These are phyloP conservation scores for Leucocoprinus sp. DNA, from an alignment of 768 basidiomycete species.

Conservation along the genomic window DNA sequence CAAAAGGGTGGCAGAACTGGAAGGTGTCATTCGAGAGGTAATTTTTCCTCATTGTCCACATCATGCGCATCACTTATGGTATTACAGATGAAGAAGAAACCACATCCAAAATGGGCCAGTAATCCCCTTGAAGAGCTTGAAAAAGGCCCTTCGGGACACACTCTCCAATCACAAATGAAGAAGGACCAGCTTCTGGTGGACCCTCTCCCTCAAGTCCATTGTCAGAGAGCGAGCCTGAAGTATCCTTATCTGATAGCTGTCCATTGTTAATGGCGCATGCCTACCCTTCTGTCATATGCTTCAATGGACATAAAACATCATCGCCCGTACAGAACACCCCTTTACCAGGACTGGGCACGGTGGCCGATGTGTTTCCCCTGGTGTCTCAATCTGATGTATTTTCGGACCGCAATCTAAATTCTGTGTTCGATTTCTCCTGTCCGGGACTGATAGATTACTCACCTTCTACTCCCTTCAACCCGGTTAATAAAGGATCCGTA, in stretches of 20 bases:
- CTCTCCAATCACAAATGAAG: slow-evolving; percentile 14
- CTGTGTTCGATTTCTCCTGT: slow-evolving; percentile 33
- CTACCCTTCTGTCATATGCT: slow-evolving; percentile 15
- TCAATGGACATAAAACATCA: slow-evolving; percentile 20
- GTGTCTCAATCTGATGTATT: slow-evolving; percentile 18
- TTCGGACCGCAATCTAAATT: slow-evolving; percentile 34
- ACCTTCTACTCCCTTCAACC: slow-evolving; percentile 13
- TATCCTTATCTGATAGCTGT: slow-evolving; percentile 10
- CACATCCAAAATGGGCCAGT: slow-evolving; percentile 57
- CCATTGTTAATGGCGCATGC: slow-evolving; percentile 15
- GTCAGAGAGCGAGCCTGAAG: slow-evolving; percentile 23
- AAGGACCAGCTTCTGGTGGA: slow-evolving; percentile 17
- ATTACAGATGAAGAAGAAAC: slow-evolving; percentile 60
- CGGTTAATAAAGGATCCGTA: slow-evolving; percentile 11
- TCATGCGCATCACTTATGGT: slow-evolving; percentile 23
- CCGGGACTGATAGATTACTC: slow-evolving; percentile 21
- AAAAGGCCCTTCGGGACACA: slow-evolving; percentile 20
- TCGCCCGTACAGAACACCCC: slow-evolving; percentile 28
- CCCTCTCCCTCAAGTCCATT: slow-evolving; percentile 24
- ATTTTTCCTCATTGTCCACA: slow-evolving; percentile 9
- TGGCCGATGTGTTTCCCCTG: slow-evolving; percentile 34
- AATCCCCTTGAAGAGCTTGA: slow-evolving; percentile 23
- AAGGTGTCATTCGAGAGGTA: slow-evolving; percentile 78
- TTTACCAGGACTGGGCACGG: slow-evolving; percentile 35
- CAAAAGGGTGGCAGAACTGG: slow-evolving; percentile 72